Evolutionary conservation across 2,329 filamentous ascomycete genomes (phyloP).

Genomic region (Teratosphaeria viscida): DNA sequence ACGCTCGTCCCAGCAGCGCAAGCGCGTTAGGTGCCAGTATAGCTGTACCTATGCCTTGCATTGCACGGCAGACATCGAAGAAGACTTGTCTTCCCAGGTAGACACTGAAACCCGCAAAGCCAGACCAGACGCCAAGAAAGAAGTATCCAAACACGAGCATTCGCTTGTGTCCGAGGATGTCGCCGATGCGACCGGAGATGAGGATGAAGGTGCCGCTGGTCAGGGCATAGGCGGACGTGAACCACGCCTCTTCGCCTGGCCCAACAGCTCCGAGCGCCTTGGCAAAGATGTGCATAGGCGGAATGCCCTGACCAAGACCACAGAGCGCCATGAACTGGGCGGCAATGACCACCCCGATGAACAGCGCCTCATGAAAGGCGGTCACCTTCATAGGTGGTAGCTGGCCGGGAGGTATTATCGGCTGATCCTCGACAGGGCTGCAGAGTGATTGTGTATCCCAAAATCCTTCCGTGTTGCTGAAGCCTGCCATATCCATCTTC

Average conservation of each 20-base stretch:
- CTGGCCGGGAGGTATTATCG: not conserved
- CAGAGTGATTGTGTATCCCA: not conserved
- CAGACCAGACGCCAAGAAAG: conserved; percentile 31
- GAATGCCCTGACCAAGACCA: conserved; percentile 23
- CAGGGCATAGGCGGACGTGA: conserved; percentile 32
- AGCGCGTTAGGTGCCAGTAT: too few relatives aligned
- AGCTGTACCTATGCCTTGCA: too few relatives aligned
- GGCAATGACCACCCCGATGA: conserved; percentile 17
- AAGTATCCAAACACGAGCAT: conserved; percentile 31
- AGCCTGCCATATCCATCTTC: not conserved
- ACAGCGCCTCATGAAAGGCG: conserved; percentile 14
- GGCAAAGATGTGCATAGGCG: conserved; percentile 36
- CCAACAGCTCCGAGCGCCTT: conserved; percentile 29
- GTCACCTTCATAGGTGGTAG: conserved; percentile 8
- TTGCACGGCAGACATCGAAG: conserved; percentile 24
- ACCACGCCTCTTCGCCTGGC: conserved; percentile 35
- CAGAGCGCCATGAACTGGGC: conserved; percentile 20
- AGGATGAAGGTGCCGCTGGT: conserved; percentile 37
- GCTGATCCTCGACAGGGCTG: not conserved
- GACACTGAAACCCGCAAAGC: conserved; percentile 29
- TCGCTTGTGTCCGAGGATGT: conserved; percentile 33
- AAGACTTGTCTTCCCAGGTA: conserved; percentile 21
- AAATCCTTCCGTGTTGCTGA: not conserved
- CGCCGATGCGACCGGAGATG: conserved; percentile 29
- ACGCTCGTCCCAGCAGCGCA: too few relatives aligned